phyloP scores from a whole-genome alignment of 2,329 filamentous ascomycete genomes.

The Neofusicoccum umdonicola region DNA sequence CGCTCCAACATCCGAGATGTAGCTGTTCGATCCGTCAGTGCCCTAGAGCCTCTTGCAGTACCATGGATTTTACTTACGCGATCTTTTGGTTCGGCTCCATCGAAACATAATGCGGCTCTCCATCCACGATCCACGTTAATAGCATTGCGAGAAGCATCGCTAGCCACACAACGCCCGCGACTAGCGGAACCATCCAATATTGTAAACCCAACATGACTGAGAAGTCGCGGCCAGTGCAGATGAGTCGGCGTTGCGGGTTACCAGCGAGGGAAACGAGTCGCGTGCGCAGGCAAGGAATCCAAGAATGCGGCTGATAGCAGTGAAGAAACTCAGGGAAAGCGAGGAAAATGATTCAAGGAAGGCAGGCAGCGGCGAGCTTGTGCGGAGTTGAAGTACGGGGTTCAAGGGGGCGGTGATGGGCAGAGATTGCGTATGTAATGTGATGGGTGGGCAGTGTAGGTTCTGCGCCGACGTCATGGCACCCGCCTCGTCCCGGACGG shows the following conservation, averaged over 20 bases:
- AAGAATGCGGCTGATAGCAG: background rate
- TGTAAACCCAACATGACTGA: conserved; percentile 42
- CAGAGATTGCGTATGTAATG: conserved; percentile 11
- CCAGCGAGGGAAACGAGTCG: background rate
- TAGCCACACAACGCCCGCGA: conserved; percentile 55
- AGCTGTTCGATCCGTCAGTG: conserved; percentile 20
- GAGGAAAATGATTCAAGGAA: background rate
- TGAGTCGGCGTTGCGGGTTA: background rate
- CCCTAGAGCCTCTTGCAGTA: no score
- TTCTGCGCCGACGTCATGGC: background rate
- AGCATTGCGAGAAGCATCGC: conserved; percentile 68
- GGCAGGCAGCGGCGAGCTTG: background rate
- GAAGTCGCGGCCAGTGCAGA: background rate
- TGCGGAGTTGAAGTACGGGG: conserved; percentile 1
- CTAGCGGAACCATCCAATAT: conserved; percentile 65
- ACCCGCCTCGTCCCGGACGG: conserved; percentile 10
- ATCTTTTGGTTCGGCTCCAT: conserved; percentile 61
- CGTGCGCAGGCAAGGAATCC: conserved; percentile 1
- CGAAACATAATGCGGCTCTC: conserved; percentile 58
- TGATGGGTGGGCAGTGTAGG: conserved; percentile 11
- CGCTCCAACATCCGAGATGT: conserved; percentile 53
- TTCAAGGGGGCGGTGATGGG: background rate
- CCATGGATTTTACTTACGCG: conserved; percentile 58
- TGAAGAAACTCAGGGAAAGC: background rate
- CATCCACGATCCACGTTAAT: conserved; percentile 64